These are phyloP conservation scores for Hanseniaspora pseudoguilliermondii DNA, from an alignment of 805 yeast species.

Conservation along the genomic window DNA sequence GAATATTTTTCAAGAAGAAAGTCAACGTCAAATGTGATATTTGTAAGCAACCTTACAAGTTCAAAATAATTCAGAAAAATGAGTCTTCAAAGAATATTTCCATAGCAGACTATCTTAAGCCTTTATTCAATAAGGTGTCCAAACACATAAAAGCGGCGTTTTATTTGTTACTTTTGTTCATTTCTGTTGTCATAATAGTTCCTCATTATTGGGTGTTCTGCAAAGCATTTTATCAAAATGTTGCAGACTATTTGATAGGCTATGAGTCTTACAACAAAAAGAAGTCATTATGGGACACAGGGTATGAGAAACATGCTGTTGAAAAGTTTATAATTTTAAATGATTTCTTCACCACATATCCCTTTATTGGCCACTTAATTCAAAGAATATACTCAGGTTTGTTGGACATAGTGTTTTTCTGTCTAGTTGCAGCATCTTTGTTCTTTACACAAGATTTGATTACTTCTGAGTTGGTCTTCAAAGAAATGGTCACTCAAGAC, in stretches of 20 bases:
- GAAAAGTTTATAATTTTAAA: not conserved
- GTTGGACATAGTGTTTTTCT: conserved; percentile 27
- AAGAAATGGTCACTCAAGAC: conserved; percentile 41
- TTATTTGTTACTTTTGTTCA: not conserved
- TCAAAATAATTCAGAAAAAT: conserved; percentile 51
- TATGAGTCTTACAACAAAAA: not conserved
- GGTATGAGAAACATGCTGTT: not conserved
- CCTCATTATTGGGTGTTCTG: conserved; percentile 11
- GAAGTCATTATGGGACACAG: not conserved
- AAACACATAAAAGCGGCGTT: not conserved
- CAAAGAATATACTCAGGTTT: conserved; percentile 16
- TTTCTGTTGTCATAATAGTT: not conserved
- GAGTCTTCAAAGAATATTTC: conserved; percentile 2
- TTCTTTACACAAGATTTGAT: conserved; percentile 60
- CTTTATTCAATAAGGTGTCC: not conserved
- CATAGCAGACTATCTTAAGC: not conserved
- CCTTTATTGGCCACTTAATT: not conserved
- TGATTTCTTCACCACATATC: not conserved
- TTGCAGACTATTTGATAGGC: not conserved
- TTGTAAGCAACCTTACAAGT: conserved; percentile 63
- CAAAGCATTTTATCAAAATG: conserved; percentile 14
- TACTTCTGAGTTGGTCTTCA: conserved; percentile 55
- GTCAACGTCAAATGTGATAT: conserved; percentile 69
- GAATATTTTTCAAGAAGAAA: conserved; percentile 18
- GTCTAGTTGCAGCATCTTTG: conserved; percentile 34